Evolutionary conservation across 2,329 filamentous ascomycete species (phyloP).

Genomic region (Fusarium circinatum): DNA sequence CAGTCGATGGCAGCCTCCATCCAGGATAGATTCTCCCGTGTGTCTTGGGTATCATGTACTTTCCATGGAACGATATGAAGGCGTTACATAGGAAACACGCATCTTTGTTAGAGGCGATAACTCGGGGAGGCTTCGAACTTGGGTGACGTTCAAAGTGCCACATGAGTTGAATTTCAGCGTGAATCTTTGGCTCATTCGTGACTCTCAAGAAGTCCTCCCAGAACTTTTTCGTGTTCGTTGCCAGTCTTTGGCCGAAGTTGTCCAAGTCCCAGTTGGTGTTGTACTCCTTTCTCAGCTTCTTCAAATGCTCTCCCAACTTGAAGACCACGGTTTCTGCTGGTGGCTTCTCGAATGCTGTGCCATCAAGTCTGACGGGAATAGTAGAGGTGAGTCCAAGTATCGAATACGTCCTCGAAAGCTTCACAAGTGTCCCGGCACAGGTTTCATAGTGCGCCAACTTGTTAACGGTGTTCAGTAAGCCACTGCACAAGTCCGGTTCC

Average conservation of each 20-base stretch:
- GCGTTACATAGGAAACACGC: slow-evolving; percentile 37
- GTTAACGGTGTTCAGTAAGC: slow-evolving; percentile 17
- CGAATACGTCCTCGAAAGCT: background rate
- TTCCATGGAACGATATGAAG: slow-evolving; percentile 15
- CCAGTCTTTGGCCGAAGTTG: background rate
- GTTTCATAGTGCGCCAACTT: slow-evolving; percentile 32
- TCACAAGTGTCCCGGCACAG: slow-evolving; percentile 8
- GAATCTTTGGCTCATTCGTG: slow-evolving; percentile 12
- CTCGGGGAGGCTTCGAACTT: slow-evolving; percentile 10
- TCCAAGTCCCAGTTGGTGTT: slow-evolving; percentile 1
- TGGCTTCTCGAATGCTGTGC: background rate
- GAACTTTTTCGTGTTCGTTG: background rate
- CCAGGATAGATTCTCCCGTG: slow-evolving; percentile 36
- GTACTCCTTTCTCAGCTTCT: background rate
- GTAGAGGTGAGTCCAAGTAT: background rate
- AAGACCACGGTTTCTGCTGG: background rate
- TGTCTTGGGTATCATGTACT: slow-evolving; percentile 12
- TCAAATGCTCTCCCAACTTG: background rate
- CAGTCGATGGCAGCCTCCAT: slow-evolving; percentile 20
- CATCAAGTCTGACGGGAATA: background rate
- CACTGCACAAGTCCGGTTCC: background rate
- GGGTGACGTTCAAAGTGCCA: slow-evolving; percentile 23
- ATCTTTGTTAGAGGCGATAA: slow-evolving; percentile 37
- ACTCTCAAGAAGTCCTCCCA: background rate
- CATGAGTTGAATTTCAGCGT: slow-evolving; percentile 39